Evolutionary conservation across 306 rosid species (phyloP).

Genomic region (Castanea mollissima): DNA sequence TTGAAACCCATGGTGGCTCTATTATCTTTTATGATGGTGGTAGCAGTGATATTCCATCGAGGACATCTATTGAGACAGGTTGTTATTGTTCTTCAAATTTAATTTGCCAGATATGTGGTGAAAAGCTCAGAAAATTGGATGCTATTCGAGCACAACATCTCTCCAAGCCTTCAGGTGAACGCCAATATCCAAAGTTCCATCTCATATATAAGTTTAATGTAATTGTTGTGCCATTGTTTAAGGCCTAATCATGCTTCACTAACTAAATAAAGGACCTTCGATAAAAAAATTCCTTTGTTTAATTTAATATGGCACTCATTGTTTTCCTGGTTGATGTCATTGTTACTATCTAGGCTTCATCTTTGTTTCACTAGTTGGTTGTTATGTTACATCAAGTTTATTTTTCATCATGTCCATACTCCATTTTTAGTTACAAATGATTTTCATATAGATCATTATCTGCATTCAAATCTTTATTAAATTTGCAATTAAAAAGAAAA

Average conservation of each 20-base stretch:
- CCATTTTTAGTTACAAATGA: too few relatives aligned
- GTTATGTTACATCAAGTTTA: too few relatives aligned
- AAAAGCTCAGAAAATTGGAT: slow-evolving; percentile 23
- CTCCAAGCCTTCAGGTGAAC: slow-evolving; percentile 48
- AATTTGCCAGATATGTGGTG: slow-evolving; percentile 41
- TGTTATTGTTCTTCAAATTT: slow-evolving; percentile 8
- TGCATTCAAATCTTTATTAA: too few relatives aligned
- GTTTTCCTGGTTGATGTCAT: too few relatives aligned
- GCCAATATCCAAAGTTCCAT: background rate
- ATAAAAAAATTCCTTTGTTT: too few relatives aligned
- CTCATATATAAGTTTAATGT: background rate
- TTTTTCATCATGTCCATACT: too few relatives aligned
- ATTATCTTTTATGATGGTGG: slow-evolving; percentile 12
- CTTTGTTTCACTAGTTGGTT: too few relatives aligned
- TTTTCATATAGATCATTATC: too few relatives aligned
- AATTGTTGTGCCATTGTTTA: background rate
- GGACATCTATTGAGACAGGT: slow-evolving; percentile 20
- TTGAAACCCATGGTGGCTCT: background rate
- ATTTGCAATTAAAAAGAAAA: too few relatives aligned
- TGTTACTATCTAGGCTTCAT: too few relatives aligned
- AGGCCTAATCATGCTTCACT: background rate
- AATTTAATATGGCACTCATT: too few relatives aligned
- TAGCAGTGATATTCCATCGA: slow-evolving; percentile 17
- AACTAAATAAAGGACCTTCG: background rate
- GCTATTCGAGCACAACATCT: slow-evolving; percentile 39